Evolutionary conservation across 2,329 filamentous ascomycete species (phyloP), one percentile per base, ranked within the genome.

Genomic region (Talaromyces sp.): DNA sequence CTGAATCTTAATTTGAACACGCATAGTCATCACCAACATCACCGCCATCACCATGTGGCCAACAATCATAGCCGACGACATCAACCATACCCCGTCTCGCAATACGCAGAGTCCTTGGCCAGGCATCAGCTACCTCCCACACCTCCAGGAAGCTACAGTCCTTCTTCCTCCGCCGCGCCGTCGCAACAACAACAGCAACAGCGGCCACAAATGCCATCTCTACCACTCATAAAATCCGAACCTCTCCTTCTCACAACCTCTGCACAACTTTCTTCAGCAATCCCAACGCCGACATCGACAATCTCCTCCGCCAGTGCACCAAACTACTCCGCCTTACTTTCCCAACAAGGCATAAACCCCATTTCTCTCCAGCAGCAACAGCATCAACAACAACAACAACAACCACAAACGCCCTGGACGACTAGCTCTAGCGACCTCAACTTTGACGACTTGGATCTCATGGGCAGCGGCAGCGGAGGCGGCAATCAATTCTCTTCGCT

Each of bases 101-200:
- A 58, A 37, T 65, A 61, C 52, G 55, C 61, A 37, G 63, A 65
- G 9, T 33, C 63, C 9, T 31, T 66, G 28, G 40, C 63, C 16
- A 59, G 73, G 52, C 67, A 65, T 40, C 69, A 74, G 61, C 52
- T 77, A 64, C 71, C 77, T 33, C 77, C 75, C 5, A 79, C 77
- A 3, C 77, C 77, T 8, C 75, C 77, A 1, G 54, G 54, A 57
- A 74, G 70, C 14, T 73, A 76, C 40, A 78, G 77, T 58, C 77
- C 77, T 2, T 71, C 69, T 2, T 71, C 69, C 18, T 67, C 69
- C 2, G 35, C 55, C 14, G 37, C 33, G 37, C 37, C 57, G 48
- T 33, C 23, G n/a, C 46, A 54, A 21, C 58, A 60, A 42, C 42
- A 50, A 16, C 56, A 58, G 28, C 39, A 40, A n/a, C 42, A 44